A percentile compares a stretch with the other conserved stretches of the same genome.
phyloP scores from a whole-genome alignment of 2,329 filamentous ascomycete species.

The Botrytis porri region DNA sequence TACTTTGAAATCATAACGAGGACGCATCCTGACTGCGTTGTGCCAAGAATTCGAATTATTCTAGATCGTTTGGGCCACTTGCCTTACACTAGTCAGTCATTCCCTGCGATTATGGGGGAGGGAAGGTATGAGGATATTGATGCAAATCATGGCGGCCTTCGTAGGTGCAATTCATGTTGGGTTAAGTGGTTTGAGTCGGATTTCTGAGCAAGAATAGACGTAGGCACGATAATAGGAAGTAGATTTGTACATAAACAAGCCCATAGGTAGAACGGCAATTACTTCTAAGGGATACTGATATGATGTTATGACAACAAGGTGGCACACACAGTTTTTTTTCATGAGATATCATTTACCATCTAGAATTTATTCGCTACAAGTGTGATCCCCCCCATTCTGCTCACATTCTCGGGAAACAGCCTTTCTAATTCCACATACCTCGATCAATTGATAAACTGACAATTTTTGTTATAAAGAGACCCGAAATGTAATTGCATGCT shows the following conservation, averaged over 20 bases:
- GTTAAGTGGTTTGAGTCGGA: background rate
- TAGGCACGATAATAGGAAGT: background rate
- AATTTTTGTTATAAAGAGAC: background rate
- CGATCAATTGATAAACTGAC: background rate
- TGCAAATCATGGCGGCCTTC: fast-evolving
- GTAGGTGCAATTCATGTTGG: background rate
- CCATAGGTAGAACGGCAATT: background rate
- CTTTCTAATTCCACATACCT: background rate
- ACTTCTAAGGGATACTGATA: background rate
- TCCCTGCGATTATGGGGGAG: background rate
- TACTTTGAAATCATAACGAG: background rate
- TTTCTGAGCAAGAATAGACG: background rate
- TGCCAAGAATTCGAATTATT: background rate
- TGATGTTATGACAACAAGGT: background rate
- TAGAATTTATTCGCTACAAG: background rate
- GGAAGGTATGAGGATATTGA: background rate
- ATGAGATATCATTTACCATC: background rate
- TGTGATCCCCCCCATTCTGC: background rate
- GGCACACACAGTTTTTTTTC: background rate
- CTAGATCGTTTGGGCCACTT: background rate
- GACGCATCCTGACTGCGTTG: background rate
- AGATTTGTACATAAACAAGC: background rate
- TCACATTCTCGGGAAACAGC: background rate
- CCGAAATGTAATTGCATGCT: background rate
- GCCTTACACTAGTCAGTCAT: background rate